Evolutionary conservation across 352 stramenopile genomes (phyloP).

Genomic region (Globisporangium nodosum): DNA sequence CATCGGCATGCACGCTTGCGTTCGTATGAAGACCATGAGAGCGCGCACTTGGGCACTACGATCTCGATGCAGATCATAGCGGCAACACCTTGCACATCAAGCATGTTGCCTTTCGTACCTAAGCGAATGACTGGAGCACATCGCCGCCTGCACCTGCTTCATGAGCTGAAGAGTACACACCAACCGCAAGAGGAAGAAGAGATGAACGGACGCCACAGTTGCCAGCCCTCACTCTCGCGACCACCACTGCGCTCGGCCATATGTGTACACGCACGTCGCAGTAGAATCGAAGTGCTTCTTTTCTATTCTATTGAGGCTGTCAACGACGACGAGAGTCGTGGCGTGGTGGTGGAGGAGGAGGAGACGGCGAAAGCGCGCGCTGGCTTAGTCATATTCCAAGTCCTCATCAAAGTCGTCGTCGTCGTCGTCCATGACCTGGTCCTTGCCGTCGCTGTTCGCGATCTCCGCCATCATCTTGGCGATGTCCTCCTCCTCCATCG

Average conservation of each 20-base stretch:
- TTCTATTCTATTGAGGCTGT: conserved; percentile 16
- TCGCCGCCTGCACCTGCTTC: not conserved
- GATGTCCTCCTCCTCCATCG: conserved; percentile 77
- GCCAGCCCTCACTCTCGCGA: no score
- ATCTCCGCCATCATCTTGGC: conserved; percentile 47
- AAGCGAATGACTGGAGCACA: conserved; percentile 1
- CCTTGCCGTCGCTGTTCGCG: conserved; percentile 42
- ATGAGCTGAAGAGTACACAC: no score
- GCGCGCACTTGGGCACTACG: not conserved
- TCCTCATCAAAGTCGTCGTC: conserved; percentile 67
- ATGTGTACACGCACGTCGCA: not conserved
- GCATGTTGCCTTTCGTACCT: conserved; percentile 4
- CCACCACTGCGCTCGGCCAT: no score
- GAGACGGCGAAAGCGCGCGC: conserved; percentile 11
- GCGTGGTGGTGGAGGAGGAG: conserved; percentile 37
- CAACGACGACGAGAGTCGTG: not conserved
- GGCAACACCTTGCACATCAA: no score
- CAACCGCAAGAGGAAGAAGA: no score
- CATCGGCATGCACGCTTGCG: not conserved
- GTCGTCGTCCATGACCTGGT: conserved; percentile 36
- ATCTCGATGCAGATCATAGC: no score
- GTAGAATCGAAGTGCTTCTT: conserved; percentile 10
- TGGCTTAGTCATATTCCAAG: conserved; percentile 53
- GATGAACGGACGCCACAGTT: no score
- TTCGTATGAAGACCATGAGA: not conserved